Evolutionary conservation across 495 filamentous ascomycete genomes (phyloP), one percentile per base, ranked within the genome.

Genomic region (Penicillium bovifimosum): DNA sequence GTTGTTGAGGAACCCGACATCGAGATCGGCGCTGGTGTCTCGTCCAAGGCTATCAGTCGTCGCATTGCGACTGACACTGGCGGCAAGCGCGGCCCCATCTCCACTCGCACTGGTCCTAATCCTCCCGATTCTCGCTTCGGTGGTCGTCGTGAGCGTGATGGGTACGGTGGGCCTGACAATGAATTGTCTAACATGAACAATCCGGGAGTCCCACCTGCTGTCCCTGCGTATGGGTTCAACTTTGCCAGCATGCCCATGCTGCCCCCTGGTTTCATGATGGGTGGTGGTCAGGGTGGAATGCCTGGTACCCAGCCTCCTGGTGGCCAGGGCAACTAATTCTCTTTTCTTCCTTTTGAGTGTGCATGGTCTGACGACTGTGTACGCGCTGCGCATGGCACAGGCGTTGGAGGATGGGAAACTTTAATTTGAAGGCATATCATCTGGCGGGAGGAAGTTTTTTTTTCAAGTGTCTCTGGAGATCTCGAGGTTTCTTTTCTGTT

Each of bases 1-100:
- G 85, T 91, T 11, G 87, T 97, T 17, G 93, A 98, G 62, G 93
- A 98, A 69, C 93, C 93, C 7, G 93, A 98, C 65, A 98, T 98
- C 58, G 93, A 98, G 67, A 98, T 98, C 53, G 93, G 93, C 38
- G 90, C 91, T 36, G 93, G 93, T 44, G 95, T 97, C 10, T 96
- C 91, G 5, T 96, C 91, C 3, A 98, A 98, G 74, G 90, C 90
- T 9, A 93, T 95, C 57, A 90, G 86, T 62, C 77, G 88, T 50
- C 87, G 90, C 16, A 88, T 91, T 77, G 80, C 83, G 54, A 90
- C 85, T 9, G 87, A 90, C 61, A 84, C 84, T 54, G 83, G 83
- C 27, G 87, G 87, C 35, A 81, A 80, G 56, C 83, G 85, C 53
- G 87, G 87, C 1, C 85, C 86, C 13, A 83, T 86, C 47, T 89